These are phyloP conservation scores for Rhododendron henanense DNA, from an alignment of 148 eudicot genomes.

Conservation along the genomic window DNA sequence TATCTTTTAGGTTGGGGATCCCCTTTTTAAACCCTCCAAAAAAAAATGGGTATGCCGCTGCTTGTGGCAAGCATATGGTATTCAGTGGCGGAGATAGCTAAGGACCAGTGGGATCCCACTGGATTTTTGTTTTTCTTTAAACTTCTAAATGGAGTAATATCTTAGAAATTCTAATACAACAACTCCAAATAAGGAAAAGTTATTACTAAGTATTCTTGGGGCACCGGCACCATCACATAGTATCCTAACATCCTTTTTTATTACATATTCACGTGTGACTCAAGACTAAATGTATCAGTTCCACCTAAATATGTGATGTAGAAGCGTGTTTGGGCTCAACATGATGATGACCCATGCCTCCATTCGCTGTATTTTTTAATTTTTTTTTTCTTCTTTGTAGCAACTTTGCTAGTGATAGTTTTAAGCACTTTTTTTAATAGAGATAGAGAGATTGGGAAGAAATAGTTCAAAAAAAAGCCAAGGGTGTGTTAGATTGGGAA, in stretches of 20 bases:
- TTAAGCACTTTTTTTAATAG: background rate
- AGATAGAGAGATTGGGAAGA: background rate
- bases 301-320: background rate
- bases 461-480: background rate
- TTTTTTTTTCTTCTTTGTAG: background rate
- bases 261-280: background rate
- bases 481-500: background rate
- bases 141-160: background rate
- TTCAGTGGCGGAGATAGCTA: background rate
- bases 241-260: no score
- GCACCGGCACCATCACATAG: no score
- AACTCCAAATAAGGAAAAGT: no score
- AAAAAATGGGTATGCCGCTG: no score
- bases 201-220: background rate
- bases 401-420: background rate
- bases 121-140: background rate
- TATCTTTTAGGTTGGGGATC: background rate
- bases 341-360: background rate
- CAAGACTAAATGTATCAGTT: no score
- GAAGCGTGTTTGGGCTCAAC: background rate
- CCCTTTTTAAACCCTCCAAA: no score
- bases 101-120: background rate
- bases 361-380: background rate
- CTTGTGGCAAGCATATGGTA: no score
- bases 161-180: background rate